Conservation (phyloP, 148 eudicot genomes). For the Chenopodium berlandieri region DNA sequence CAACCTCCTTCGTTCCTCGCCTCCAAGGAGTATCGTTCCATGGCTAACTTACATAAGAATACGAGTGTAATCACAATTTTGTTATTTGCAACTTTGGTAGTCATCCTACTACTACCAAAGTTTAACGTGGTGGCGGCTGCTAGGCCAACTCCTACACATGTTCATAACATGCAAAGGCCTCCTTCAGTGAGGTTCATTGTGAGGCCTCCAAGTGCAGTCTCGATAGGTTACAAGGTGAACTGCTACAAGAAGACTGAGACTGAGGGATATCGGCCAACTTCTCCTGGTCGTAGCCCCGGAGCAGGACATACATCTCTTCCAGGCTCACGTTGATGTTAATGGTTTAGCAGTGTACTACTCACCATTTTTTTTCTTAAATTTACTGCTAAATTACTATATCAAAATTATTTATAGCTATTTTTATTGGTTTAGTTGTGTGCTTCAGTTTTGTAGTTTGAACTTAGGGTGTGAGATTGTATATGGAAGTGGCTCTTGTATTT, state of each 20-base stretch:
- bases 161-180: not conserved
- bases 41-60: slow-evolving; percentile 6
- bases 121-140: slow-evolving; percentile 7
- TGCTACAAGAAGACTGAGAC: slow-evolving; percentile 39
- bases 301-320: slow-evolving; percentile 54
- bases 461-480: slow-evolving; percentile 13
- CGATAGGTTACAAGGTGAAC: slow-evolving; percentile 23
- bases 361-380: no score
- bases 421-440: slow-evolving; percentile 1
- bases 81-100: not conserved
- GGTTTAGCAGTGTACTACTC: not conserved
- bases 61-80: slow-evolving; percentile 6
- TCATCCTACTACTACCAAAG: not conserved
- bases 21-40: not conserved
- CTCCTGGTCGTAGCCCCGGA: slow-evolving; percentile 55
- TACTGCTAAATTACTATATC: not conserved
- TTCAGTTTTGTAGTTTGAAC: slow-evolving; percentile 6
- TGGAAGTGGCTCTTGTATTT: slow-evolving; percentile 13
- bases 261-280: slow-evolving; percentile 47
- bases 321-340: slow-evolving; percentile 6
- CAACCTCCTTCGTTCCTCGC: not conserved
- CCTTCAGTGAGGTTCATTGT: slow-evolving; percentile 11
- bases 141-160: slow-evolving; percentile 8
- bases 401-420: slow-evolving; percentile 5
- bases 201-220: not conserved